Percentiles rank a stretch among this genome's conserved stretches.
These are phyloP conservation scores for Fusarium sp. DNA, from an alignment of 2,329 filamentous ascomycete genomes.

Conservation along the genomic window DNA sequence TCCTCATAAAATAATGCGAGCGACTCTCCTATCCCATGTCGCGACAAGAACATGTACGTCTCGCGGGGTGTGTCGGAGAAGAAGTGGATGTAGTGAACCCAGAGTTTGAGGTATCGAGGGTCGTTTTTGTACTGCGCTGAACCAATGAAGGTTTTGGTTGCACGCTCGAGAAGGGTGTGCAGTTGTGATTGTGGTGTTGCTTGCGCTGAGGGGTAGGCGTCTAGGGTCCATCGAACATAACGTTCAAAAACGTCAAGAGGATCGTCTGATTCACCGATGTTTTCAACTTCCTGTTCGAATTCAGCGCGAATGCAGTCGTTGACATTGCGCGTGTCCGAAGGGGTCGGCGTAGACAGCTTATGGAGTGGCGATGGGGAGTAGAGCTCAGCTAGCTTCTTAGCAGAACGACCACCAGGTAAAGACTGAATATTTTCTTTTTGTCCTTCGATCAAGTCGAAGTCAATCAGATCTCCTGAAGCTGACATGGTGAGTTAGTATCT, in stretches of 20 bases:
- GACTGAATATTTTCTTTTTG: conserved; percentile 99
- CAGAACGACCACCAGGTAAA: conserved; percentile 86
- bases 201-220: conserved; percentile 93
- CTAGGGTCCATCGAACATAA: conserved; percentile 96
- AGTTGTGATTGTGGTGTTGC: conserved; percentile 92
- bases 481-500: conserved; percentile 55
- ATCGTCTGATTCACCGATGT: conserved; percentile 87
- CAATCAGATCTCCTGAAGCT: conserved; percentile 63
- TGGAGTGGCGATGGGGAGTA: conserved; percentile 74
- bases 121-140: conserved; percentile 93
- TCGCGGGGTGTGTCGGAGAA: conserved; percentile 95
- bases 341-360: conserved; percentile 69
- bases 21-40: conserved; percentile 85
- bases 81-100: conserved; percentile 92
- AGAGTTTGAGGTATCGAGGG: conserved; percentile 89
- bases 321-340: conserved; percentile 76
- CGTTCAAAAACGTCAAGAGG: conserved; percentile 95
- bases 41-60: conserved; percentile 88
- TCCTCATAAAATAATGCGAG: conserved; percentile 97
- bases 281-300: conserved; percentile 84
- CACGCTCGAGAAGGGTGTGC: conserved; percentile 87
- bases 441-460: conserved; percentile 92
- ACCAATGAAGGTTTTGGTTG: conserved; percentile 89
- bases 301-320: conserved; percentile 83
- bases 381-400: conserved; percentile 84